Evolutionary conservation across 2,329 filamentous ascomycete species (phyloP), one percentile per base, ranked within the genome.

Genomic region (Penicillium sp.): DNA sequence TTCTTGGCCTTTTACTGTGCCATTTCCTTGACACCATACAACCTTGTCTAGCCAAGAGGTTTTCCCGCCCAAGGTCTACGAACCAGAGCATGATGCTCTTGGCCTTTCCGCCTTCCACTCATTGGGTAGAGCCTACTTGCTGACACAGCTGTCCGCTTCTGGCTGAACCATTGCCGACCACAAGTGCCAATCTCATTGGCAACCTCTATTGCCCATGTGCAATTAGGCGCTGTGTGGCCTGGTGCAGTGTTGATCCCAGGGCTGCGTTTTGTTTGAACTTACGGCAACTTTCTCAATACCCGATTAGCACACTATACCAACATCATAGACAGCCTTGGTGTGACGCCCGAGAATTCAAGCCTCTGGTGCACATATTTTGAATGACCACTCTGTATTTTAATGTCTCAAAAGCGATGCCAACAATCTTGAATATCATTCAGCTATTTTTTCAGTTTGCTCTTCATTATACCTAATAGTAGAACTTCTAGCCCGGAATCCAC

Each of bases 331-430:
- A 24, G 29, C 24, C 29, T 48, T 31, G 39, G 29, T 33, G 19
- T 42, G n/a, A 17, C 24, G n/a, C 17, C 31, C 2, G 17, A 31
- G 13, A 35, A 19, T 21, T 17, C 17, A 48, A 31, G 32, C 19
- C 40, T 29, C 17, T 43, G 46, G 29, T 35, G 45, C 40, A 37
- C 46, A 29, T 37, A 35, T 48, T 37, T 43, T 31, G 19, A 38
- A 43, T 42, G 32, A 44, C 46, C 39, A 37, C 46, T 35, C 19
- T 48, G 46, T 48, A 44, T 48, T 10, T 29, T 44, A 43, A 35
- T 29, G 31, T 43, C 38, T 28, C 40, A 43, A 48, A 48, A 48
- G 46, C 46, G 46, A 44, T 43, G 29, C 24, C 38, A 49, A 41
- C 13, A 39, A 17, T 31, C 15, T 48, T 38, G 32, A 37, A 43